These are phyloP conservation scores for Fraxinus anomala DNA, from an alignment of 257 asterid species.

Conservation along the genomic window DNA sequence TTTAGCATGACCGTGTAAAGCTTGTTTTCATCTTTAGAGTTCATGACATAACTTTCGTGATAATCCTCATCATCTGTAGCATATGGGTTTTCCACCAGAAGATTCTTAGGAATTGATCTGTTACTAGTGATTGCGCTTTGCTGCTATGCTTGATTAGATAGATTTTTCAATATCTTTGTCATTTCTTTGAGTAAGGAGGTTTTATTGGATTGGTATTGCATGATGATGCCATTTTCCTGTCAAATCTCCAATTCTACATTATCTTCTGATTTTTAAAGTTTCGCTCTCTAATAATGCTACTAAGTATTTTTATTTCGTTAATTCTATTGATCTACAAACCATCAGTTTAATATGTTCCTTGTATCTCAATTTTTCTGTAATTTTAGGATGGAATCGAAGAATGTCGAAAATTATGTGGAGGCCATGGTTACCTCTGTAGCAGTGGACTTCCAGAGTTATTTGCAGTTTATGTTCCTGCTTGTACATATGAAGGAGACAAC, in stretches of 20 bases:
- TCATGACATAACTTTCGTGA: background rate
- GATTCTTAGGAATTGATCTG: background rate
- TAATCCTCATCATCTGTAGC: background rate
- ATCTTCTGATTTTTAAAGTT: background rate
- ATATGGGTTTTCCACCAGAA: background rate
- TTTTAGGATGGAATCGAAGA: constrained; percentile 96
- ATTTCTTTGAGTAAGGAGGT: background rate
- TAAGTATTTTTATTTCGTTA: background rate
- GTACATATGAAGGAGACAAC: constrained; percentile 99
- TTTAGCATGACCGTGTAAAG: constrained; percentile 1
- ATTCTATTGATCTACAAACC: constrained; percentile 10
- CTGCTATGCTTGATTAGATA: background rate
- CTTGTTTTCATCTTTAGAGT: background rate
- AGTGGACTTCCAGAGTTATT: constrained; percentile 99
- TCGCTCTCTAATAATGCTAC: background rate
- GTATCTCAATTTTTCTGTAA: constrained; percentile 5
- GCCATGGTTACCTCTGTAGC: constrained; percentile 94
- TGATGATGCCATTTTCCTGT: background rate
- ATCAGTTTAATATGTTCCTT: constrained; percentile 1
- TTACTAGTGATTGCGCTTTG: background rate
- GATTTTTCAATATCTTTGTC: background rate
- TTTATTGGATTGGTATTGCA: background rate
- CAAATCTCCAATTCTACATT: background rate
- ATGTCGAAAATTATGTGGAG: constrained; percentile 96
- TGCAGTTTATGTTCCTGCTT: constrained; percentile 98